Percentiles rank a stretch among this genome's conserved stretches.
Evolutionary conservation across 2,329 filamentous ascomycete genomes (phyloP).

Genomic region (Aspergillus quadricinctus): DNA sequence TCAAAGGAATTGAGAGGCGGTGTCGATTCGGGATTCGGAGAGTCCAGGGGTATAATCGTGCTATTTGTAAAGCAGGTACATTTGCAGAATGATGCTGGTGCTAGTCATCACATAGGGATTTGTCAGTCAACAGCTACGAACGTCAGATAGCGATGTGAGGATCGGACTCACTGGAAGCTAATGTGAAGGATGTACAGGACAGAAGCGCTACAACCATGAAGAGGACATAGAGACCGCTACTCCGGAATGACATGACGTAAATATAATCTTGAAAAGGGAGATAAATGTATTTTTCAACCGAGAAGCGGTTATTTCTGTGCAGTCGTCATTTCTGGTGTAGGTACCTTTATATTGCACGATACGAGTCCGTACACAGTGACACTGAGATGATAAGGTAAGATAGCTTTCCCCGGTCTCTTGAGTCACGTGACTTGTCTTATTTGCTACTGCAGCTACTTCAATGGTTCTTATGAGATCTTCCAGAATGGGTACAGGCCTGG

Average conservation of each 20-base stretch:
- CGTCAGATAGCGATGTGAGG: not conserved
- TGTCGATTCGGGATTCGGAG: conserved; percentile 24
- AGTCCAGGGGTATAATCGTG: conserved; percentile 62
- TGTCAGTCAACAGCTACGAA: not conserved
- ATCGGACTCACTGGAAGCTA: conserved; percentile 33
- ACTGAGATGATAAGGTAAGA: not conserved
- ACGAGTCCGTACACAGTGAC: not conserved
- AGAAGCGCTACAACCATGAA: conserved; percentile 24
- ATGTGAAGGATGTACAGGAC: conserved; percentile 24
- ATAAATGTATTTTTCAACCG: not conserved
- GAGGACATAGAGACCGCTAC: conserved; percentile 13
- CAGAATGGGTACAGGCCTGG: not conserved
- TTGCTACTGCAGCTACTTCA: too few relatives aligned
- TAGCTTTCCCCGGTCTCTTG: conserved; percentile 2
- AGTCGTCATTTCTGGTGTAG: not conserved
- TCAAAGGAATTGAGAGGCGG: conserved; percentile 19
- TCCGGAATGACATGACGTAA: conserved; percentile 17
- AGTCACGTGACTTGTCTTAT: conserved; percentile 9
- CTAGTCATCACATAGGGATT: conserved; percentile 16
- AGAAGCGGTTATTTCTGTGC: not conserved
- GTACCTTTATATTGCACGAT: not conserved
- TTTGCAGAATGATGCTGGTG: conserved; percentile 64
- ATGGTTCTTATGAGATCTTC: not conserved
- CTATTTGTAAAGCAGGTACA: conserved; percentile 65
- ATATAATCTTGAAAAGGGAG: conserved; percentile 6